Percentiles rank a stretch among this genome's conserved stretches.
These are phyloP conservation scores for Fragilariopsis cylindrus DNA, from an alignment of 108 stramenopile species.

Conservation along the genomic window DNA sequence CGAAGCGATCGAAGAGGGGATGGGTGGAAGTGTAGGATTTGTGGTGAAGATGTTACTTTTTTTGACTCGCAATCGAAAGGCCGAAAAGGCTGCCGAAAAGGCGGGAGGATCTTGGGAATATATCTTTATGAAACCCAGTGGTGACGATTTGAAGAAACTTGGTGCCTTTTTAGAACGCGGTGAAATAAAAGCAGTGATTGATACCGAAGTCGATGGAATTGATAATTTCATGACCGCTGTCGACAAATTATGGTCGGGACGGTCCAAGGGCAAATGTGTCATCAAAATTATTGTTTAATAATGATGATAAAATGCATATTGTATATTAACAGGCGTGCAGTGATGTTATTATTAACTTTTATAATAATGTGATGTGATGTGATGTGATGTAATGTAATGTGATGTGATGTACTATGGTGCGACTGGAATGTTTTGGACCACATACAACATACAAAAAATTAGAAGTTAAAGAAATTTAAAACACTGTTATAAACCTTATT, in stretches of 20 bases:
- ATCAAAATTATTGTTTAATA: neutral
- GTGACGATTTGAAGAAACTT: constrained; percentile 12
- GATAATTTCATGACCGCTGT: neutral
- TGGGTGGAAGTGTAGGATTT: neutral
- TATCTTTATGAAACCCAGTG: constrained; percentile 16
- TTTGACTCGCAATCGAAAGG: constrained; percentile 4
- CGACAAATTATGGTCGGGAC: constrained; percentile 17
- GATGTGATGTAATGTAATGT: too few species aligned
- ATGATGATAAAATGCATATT: too few species aligned
- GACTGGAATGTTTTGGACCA: too few species aligned
- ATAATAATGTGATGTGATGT: too few species aligned
- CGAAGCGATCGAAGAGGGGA: neutral
- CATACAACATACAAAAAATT: too few species aligned
- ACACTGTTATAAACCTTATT: too few species aligned
- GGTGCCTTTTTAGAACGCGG: constrained; percentile 2
- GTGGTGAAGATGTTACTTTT: neutral
- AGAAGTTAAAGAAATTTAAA: too few species aligned
- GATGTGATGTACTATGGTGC: too few species aligned
- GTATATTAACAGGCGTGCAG: too few species aligned
- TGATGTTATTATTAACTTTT: too few species aligned
- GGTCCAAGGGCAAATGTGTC: constrained; percentile 22
- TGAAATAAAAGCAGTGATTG: constrained; percentile 15
- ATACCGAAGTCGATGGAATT: constrained; percentile 12
- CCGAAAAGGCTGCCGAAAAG: neutral
- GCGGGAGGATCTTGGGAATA: constrained; percentile 24